These are phyloP conservation scores for Diaporthe sp. DNA, from an alignment of 2,329 filamentous ascomycete genomes.

Conservation along the genomic window DNA sequence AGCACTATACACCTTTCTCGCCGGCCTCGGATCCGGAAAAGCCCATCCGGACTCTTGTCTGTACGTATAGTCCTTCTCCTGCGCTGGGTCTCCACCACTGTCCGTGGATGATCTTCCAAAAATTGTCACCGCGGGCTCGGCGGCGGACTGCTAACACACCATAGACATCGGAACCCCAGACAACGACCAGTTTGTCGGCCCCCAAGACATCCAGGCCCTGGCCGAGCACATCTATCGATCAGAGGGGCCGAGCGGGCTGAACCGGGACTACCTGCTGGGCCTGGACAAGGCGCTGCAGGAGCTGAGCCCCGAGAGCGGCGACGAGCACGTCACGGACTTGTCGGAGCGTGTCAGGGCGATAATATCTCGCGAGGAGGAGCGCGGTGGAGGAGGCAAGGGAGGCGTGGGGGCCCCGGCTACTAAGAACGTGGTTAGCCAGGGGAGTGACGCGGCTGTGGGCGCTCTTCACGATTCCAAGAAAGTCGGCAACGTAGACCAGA, in stretches of 20 bases:
- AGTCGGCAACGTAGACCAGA: conserved; percentile 66
- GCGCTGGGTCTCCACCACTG: too few species aligned
- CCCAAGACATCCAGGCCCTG: conserved; percentile 82
- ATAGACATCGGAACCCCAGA: conserved; percentile 96
- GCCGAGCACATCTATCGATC: conserved; percentile 85
- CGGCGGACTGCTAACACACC: conserved; percentile 63
- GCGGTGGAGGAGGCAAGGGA: conserved; percentile 41
- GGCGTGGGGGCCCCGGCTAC: conserved; percentile 36
- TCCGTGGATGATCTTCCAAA: background rate
- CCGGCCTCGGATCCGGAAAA: conserved; percentile 56
- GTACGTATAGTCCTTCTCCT: conserved; percentile 10
- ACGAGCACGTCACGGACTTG: conserved; percentile 88
- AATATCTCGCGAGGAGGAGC: conserved; percentile 52
- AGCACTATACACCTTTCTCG: conserved; percentile 87
- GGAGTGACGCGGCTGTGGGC: conserved; percentile 28
- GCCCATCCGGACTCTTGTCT: conserved; percentile 39
- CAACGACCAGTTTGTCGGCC: conserved; percentile 92
- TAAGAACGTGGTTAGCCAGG: conserved; percentile 18
- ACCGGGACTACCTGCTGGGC: conserved; percentile 88
- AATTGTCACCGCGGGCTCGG: background rate
- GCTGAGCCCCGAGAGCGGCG: conserved; percentile 81
- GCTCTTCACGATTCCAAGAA: conserved; percentile 56
- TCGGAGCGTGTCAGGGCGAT: conserved; percentile 78
- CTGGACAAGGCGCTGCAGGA: conserved; percentile 81
- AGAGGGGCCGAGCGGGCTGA: conserved; percentile 87